These are phyloP conservation scores for Trametes gibbosa DNA, from an alignment of 768 basidiomycete genomes.

Conservation along the genomic window DNA sequence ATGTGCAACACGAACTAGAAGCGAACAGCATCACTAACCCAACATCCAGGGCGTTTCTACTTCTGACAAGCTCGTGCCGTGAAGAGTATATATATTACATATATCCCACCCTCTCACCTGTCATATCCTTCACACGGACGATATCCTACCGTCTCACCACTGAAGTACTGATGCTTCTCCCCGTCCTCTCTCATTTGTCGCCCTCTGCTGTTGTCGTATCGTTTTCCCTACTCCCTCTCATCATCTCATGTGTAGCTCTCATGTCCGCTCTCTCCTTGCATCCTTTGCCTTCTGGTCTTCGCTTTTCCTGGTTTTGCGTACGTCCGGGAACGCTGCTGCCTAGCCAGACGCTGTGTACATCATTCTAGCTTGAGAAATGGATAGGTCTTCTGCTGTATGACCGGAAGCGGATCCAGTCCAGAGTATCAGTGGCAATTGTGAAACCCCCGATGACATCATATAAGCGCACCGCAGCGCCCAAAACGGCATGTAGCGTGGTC, in stretches of 20 bases:
- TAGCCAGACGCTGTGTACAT: constrained; percentile 2
- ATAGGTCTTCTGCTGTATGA: not conserved
- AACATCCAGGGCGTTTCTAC: constrained; percentile 20
- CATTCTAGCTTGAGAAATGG: constrained; percentile 9
- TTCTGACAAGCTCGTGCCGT: constrained; percentile 9
- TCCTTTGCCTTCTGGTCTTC: not conserved
- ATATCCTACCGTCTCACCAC: not conserved
- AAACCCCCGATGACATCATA: too few species aligned
- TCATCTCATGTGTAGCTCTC: constrained; percentile 9
- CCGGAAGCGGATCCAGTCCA: too few species aligned
- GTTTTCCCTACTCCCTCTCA: not conserved
- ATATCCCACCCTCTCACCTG: not conserved
- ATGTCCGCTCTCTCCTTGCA: not conserved
- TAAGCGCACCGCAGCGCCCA: too few species aligned
- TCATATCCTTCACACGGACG: not conserved
- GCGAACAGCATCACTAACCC: not conserved
- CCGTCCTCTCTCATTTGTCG: not conserved
- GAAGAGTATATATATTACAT: not conserved
- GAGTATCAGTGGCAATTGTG: too few species aligned
- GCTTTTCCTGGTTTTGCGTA: not conserved
- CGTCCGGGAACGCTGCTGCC: not conserved
- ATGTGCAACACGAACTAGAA: constrained; percentile 6
- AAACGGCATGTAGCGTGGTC: too few species aligned
- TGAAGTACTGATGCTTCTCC: not conserved
- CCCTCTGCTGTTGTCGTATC: constrained; percentile 10